phyloP scores from a whole-genome alignment of 495 filamentous ascomycete genomes.

The Talaromyces wortmannii region DNA sequence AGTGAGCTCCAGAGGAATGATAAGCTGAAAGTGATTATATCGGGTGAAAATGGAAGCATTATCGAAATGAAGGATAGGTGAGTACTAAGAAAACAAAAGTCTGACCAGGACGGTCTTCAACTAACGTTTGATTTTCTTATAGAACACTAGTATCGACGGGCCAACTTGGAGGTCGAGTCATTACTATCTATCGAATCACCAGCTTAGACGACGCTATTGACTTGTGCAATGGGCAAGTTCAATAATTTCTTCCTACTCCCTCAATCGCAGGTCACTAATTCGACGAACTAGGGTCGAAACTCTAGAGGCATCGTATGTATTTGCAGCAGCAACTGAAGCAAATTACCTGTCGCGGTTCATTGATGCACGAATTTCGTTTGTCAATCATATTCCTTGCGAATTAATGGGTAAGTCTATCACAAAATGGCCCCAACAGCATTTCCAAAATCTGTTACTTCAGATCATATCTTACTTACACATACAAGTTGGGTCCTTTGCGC shows the following conservation, averaged over 20 bases:
- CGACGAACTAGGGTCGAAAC: constrained; percentile 12
- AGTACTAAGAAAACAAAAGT: neutral
- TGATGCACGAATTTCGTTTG: constrained; percentile 32
- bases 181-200: neutral
- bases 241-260: neutral
- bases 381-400: constrained; percentile 44
- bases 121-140: neutral
- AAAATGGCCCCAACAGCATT: constrained; percentile 37
- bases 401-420: constrained; percentile 24
- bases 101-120: neutral
- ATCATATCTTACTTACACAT: neutral
- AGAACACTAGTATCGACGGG: neutral
- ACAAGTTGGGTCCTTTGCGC: neutral
- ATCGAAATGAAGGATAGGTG: neutral
- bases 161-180: neutral
- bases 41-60: neutral
- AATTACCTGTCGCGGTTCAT: constrained; percentile 50
- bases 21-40: neutral
- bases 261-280: neutral
- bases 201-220: neutral
- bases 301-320: constrained; percentile 42
- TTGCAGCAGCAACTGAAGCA: constrained; percentile 33
- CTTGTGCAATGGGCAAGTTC: neutral
- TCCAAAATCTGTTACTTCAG: no score
- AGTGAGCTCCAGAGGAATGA: neutral